These are phyloP conservation scores for Penicillium sumatraense DNA, from an alignment of 2,329 filamentous ascomycete genomes.

Conservation along the genomic window DNA sequence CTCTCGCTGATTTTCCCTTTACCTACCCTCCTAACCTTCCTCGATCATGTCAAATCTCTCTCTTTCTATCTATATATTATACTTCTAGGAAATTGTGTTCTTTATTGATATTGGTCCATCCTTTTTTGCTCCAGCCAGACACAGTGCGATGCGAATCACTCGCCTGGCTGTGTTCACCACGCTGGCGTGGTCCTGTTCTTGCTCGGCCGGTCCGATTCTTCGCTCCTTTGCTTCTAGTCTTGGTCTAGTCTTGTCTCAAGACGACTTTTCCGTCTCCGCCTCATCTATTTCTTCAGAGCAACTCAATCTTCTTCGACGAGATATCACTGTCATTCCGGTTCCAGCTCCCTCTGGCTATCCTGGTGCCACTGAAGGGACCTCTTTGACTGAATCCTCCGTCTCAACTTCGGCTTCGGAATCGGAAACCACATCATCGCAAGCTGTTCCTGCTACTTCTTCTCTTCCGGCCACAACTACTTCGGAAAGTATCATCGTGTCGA, in stretches of 20 bases:
- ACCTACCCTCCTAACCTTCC: not conserved
- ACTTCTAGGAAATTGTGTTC: not conserved
- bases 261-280: not conserved
- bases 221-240: constrained; percentile 15
- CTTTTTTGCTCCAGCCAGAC: constrained; percentile 3
- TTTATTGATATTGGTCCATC: not conserved
- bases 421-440: not conserved
- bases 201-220: constrained; percentile 33
- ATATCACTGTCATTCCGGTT: not conserved
- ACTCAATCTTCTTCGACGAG: not conserved
- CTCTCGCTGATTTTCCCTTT: constrained; percentile 3
- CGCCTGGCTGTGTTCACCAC: constrained; percentile 12
- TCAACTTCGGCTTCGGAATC: not conserved
- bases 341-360: not conserved
- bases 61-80: not conserved
- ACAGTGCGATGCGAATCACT: constrained; percentile 18
- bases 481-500: no score
- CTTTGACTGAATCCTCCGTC: not conserved
- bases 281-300: not conserved
- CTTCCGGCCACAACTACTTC: no score
- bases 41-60: constrained; percentile 5
- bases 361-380: not conserved
- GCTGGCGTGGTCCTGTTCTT: constrained; percentile 23
- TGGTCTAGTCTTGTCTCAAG: not conserved
- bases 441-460: not conserved